Conservation (phyloP, 352 stramenopile species). For the Globisporangium alternatum region DNA sequence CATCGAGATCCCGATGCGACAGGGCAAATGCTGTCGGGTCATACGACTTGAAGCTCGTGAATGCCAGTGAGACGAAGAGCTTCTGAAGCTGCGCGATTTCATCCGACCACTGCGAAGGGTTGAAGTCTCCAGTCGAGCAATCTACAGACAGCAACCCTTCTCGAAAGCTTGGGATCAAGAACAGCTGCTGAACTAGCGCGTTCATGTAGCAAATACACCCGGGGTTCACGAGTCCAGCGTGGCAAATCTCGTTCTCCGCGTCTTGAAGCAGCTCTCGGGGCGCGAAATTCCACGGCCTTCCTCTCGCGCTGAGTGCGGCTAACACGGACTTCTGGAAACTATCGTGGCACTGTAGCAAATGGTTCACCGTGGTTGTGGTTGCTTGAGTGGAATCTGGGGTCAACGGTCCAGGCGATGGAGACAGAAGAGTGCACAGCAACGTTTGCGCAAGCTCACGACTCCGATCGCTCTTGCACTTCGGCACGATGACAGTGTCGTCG, state of each 20-base stretch:
- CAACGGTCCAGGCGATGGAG: background rate
- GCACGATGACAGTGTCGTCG: background rate
- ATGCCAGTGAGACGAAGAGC: slow-evolving; percentile 58
- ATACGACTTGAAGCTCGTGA: slow-evolving; percentile 39
- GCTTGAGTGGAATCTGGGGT: background rate
- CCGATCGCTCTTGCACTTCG: slow-evolving; percentile 9
- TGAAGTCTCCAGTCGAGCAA: slow-evolving; percentile 6
- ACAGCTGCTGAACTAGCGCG: slow-evolving; percentile 96
- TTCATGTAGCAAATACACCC: slow-evolving; percentile 99
- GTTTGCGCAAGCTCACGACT: slow-evolving; percentile 12
- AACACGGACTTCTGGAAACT: slow-evolving; percentile 29
- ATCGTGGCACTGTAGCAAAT: slow-evolving; percentile 4
- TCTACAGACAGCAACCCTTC: slow-evolving; percentile 42
- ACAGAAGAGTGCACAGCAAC: slow-evolving; percentile 9
- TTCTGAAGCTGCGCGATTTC: slow-evolving; percentile 66
- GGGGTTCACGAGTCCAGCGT: slow-evolving; percentile 94
- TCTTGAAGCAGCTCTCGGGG: slow-evolving; percentile 46
- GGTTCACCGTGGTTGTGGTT: background rate
- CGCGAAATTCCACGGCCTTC: slow-evolving; percentile 59
- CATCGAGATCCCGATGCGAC: slow-evolving; percentile 70
- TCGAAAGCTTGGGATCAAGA: slow-evolving; percentile 68
- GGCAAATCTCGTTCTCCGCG: slow-evolving; percentile 17
- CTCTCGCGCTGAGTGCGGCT: slow-evolving; percentile 25
- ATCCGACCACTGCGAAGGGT: slow-evolving; percentile 31
- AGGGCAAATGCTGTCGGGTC: slow-evolving; percentile 68